A percentile compares a stretch with the other conserved stretches of the same genome.
phyloP scores from a whole-genome alignment of 2,329 filamentous ascomycete genomes.

The Fusarium beomiforme region DNA sequence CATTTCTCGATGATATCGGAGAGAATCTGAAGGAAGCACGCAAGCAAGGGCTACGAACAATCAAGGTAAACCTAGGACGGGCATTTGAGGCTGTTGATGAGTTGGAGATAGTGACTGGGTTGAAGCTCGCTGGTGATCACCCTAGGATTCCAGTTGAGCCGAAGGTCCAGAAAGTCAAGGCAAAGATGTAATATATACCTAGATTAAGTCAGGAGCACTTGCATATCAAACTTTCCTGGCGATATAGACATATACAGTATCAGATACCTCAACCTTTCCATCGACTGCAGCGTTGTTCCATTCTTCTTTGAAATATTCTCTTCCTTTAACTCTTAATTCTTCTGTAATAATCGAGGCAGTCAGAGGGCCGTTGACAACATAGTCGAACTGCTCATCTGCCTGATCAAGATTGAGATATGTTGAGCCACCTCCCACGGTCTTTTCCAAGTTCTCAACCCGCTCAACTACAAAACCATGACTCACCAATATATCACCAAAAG shows the following conservation, averaged over 20 bases:
- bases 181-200: constrained; percentile 52
- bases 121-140: constrained; percentile 68
- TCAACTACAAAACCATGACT: constrained; percentile 43
- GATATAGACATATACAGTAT: constrained; percentile 46
- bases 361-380: constrained; percentile 33
- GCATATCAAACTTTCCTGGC: constrained; percentile 31
- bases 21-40: constrained; percentile 87
- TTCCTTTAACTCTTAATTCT: constrained; percentile 37
- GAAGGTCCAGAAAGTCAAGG: constrained; percentile 45
- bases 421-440: constrained; percentile 36
- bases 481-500: constrained; percentile 44
- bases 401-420: constrained; percentile 39
- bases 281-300: constrained; percentile 45
- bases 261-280: constrained; percentile 43
- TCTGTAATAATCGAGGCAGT: constrained; percentile 28
- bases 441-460: constrained; percentile 40
- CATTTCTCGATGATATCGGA: constrained; percentile 95
- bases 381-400: constrained; percentile 45
- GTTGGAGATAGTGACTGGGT: constrained; percentile 78
- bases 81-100: constrained; percentile 84
- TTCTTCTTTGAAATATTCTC: constrained; percentile 44
- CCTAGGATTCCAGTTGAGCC: constrained; percentile 60
- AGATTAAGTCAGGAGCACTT: no score
- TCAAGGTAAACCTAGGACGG: constrained; percentile 84
- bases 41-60: constrained; percentile 78